These are phyloP conservation scores for Colletotrichum orchidophilum DNA, from an alignment of 2,329 filamentous ascomycete genomes.

Conservation along the genomic window DNA sequence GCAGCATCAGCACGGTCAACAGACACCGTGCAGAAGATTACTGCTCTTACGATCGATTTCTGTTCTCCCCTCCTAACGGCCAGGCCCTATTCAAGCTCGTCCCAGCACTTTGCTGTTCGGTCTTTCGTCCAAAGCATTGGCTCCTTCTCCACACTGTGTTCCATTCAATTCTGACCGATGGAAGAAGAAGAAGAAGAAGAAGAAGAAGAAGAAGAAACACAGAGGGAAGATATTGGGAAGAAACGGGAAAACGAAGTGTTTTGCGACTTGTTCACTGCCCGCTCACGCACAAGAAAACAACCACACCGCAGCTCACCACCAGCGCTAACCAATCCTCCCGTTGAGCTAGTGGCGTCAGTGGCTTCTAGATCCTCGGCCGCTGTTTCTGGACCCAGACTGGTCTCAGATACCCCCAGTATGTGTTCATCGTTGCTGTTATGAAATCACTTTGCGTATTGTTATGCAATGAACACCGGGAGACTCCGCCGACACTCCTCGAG, in stretches of 20 bases:
- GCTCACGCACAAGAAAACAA: background rate
- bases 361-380: conserved; percentile 32
- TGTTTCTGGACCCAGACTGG: conserved; percentile 25
- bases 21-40: conserved; percentile 7
- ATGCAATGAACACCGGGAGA: conserved; percentile 11
- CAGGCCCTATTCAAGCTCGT: background rate
- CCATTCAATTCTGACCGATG: background rate
- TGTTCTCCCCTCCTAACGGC: background rate
- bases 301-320: background rate
- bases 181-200: background rate
- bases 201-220: too few species aligned
- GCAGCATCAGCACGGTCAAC: background rate
- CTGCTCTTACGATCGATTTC: background rate
- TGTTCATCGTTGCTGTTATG: conserved; percentile 4
- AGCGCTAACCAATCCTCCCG: conserved; percentile 30
- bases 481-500: background rate
- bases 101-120: background rate
- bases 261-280: conserved; percentile 5
- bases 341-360: conserved; percentile 29
- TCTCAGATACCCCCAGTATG: conserved; percentile 16
- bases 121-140: background rate
- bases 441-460: background rate
- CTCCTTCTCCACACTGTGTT: conserved; percentile 21
- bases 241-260: conserved; percentile 1
- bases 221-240: background rate